Evolutionary conservation across 2,329 filamentous ascomycete species (phyloP).

Genomic region (Grosmannia penicillata): DNA sequence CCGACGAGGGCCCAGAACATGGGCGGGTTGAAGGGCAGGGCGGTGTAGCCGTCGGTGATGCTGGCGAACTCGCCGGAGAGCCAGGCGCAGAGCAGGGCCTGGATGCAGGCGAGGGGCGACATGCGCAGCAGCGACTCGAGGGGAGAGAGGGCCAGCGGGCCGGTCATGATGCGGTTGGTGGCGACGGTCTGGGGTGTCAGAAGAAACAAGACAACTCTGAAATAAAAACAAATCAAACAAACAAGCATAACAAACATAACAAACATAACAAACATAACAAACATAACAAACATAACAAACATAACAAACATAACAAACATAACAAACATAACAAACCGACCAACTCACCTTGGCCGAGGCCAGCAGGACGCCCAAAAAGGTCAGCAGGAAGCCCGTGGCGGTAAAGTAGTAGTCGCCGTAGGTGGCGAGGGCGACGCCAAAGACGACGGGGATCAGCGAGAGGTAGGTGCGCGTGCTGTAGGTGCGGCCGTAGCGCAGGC

Average conservation of each 20-base stretch:
- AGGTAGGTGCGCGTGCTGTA: slow-evolving; percentile 43
- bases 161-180: slow-evolving; percentile 51
- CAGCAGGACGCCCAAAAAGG: slow-evolving; percentile 36
- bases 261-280: not conserved
- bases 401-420: slow-evolving; percentile 49
- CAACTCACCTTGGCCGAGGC: slow-evolving; percentile 34
- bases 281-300: not conserved
- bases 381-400: slow-evolving; percentile 38
- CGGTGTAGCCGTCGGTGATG: slow-evolving; percentile 22
- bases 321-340: not conserved
- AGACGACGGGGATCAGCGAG: slow-evolving; percentile 43
- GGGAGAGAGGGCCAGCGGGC: slow-evolving; percentile 38
- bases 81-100: slow-evolving; percentile 36
- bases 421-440: slow-evolving; percentile 44
- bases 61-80: slow-evolving; percentile 35
- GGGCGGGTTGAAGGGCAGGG: slow-evolving; percentile 19
- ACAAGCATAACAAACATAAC: too few relatives aligned
- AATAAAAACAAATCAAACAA: not conserved
- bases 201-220: not conserved
- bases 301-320: not conserved
- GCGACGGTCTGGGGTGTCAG: slow-evolving; percentile 34
- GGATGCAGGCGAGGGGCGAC: slow-evolving; percentile 43
- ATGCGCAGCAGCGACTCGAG: slow-evolving; percentile 48
- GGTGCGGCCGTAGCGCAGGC: slow-evolving; percentile 35
- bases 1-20: slow-evolving; percentile 24